Conservation (phyloP, 768 basidiomycete species). For the Naganishia friedmannii region DNA sequence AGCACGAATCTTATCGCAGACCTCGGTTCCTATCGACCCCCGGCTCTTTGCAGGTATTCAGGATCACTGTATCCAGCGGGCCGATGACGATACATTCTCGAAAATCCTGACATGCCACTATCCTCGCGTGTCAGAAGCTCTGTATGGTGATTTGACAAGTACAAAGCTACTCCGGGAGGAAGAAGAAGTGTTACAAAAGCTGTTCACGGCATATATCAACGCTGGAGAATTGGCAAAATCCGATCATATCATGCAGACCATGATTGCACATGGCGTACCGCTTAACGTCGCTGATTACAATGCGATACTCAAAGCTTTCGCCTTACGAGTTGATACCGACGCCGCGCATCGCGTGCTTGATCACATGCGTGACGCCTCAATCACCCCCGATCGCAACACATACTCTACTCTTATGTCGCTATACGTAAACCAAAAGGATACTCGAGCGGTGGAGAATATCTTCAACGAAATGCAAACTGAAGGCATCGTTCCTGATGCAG, state of each 20-base stretch:
- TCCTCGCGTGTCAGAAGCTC: slow-evolving; percentile 2
- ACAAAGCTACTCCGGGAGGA: not conserved
- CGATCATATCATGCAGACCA: not conserved
- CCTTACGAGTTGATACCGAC: not conserved
- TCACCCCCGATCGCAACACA: not conserved
- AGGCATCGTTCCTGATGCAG: slow-evolving; percentile 38
- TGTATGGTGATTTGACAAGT: not conserved
- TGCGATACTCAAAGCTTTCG: slow-evolving; percentile 9
- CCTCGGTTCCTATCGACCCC: not conserved
- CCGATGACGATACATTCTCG: not conserved
- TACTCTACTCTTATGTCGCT: slow-evolving; percentile 18
- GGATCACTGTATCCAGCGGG: not conserved
- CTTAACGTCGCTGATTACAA: not conserved
- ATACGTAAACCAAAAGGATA: slow-evolving; percentile 14
- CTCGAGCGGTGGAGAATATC: not conserved
- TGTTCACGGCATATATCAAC: not conserved
- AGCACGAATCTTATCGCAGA: not conserved
- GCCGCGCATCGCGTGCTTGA: slow-evolving; percentile 1
- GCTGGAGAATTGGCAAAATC: not conserved
- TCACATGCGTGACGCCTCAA: not conserved
- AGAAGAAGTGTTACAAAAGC: not conserved
- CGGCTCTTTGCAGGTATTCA: not conserved
- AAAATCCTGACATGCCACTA: not conserved
- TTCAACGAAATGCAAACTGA: slow-evolving; percentile 24
- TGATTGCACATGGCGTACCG: not conserved